Evolutionary conservation across 768 basidiomycete genomes (phyloP).

Genomic region (Tulasnella sp.): DNA sequence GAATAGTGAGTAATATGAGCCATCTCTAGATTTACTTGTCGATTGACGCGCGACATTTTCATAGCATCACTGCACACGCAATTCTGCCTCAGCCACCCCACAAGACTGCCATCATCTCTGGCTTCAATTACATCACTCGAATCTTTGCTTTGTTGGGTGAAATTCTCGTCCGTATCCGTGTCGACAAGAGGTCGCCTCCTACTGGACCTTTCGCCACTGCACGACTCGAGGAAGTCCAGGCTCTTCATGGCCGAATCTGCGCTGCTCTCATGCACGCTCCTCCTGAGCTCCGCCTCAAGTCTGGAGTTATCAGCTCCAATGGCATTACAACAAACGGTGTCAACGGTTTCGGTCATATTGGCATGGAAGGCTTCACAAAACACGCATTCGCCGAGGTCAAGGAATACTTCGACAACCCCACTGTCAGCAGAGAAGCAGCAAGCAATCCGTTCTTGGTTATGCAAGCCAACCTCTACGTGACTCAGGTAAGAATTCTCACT

Average conservation of each 20-base stretch:
- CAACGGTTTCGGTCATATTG: conserved; percentile 10
- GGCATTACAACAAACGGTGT: conserved; percentile 4
- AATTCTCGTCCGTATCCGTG: conserved; percentile 73
- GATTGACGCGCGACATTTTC: conserved; percentile 13
- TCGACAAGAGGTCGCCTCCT: conserved; percentile 75
- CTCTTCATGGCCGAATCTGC: conserved; percentile 63
- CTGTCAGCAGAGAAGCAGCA: conserved; percentile 71
- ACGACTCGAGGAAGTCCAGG: conserved; percentile 70
- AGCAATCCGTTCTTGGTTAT: conserved; percentile 83
- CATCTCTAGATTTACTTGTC: conserved; percentile 11
- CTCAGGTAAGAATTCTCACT: conserved; percentile 44
- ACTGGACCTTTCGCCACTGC: conserved; percentile 77
- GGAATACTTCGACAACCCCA: conserved; percentile 85
- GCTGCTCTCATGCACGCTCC: conserved; percentile 63
- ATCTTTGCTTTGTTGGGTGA: conserved; percentile 78
- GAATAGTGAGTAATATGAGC: conserved; percentile 55
- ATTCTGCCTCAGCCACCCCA: conserved; percentile 81
- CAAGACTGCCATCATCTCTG: conserved; percentile 72
- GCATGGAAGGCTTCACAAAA: conserved; percentile 52
- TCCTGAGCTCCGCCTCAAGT: conserved; percentile 46
- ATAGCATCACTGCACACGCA: conserved; percentile 67
- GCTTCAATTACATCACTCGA: conserved; percentile 74
- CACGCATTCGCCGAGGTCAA: conserved; percentile 79
- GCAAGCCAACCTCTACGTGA: conserved; percentile 87
- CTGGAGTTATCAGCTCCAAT: neutral